phyloP scores from a whole-genome alignment of 2,329 filamentous ascomycete genomes.

The Purpureocillium takamizusanense region DNA sequence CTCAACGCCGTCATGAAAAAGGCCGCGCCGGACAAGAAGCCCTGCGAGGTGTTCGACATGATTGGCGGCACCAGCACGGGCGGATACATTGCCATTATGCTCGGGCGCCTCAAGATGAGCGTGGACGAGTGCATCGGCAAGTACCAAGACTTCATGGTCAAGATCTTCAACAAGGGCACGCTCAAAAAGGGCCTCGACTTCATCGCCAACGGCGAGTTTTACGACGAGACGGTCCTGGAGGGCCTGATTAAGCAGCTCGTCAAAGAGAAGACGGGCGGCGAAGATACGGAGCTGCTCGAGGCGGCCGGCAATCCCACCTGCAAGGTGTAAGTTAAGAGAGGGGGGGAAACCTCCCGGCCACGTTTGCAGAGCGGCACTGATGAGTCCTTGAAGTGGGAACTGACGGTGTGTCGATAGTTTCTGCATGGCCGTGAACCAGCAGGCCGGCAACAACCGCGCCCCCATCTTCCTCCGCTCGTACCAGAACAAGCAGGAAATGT shows the following conservation, averaged over 20 bases:
- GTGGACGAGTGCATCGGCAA: conserved; percentile 2
- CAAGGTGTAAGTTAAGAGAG: conserved; percentile 1
- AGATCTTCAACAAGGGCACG: conserved; percentile 1
- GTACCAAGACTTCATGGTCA: conserved; percentile 5
- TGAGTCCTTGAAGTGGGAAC: no score
- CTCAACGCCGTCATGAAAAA: conserved; percentile 15
- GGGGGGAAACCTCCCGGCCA: no score
- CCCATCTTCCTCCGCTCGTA: conserved; percentile 6
- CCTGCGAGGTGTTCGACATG: conserved; percentile 22
- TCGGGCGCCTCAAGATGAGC: conserved; percentile 18
- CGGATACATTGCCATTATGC: conserved; percentile 31
- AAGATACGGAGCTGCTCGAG: background rate
- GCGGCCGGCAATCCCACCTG: background rate
- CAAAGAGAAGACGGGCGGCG: background rate
- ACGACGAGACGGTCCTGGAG: background rate
- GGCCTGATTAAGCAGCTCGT: conserved; percentile 1
- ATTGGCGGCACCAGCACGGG: conserved; percentile 18
- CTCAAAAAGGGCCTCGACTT: background rate
- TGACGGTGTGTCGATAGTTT: conserved; percentile 1
- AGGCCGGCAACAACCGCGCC: conserved; percentile 2
- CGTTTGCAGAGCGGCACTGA: no score
- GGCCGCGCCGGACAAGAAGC: conserved; percentile 8
- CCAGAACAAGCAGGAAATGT: conserved; percentile 4
- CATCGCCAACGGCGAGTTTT: background rate
- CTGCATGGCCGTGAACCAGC: conserved; percentile 2